Evolutionary conservation across 257 asterid genomes (phyloP).

Genomic region (Przewalskia tangutica): DNA sequence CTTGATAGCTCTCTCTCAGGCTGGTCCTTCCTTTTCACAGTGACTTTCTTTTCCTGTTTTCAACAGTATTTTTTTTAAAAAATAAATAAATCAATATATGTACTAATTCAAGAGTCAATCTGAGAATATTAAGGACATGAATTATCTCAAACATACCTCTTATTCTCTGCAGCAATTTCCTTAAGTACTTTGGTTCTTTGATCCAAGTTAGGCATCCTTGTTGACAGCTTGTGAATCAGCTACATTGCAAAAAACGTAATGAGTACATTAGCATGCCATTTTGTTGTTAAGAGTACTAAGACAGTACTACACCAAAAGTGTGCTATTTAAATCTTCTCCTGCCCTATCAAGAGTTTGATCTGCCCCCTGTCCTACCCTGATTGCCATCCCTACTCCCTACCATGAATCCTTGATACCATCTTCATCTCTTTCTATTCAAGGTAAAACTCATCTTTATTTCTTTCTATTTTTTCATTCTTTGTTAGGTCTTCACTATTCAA

Average conservation of each 20-base stretch:
- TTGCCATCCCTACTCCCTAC: no score
- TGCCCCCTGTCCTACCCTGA: no score
- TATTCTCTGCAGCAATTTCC: slow-evolving; percentile 61
- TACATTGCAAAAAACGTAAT: background rate
- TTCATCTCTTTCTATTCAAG: no score
- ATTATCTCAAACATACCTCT: slow-evolving; percentile 24
- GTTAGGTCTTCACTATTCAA: no score
- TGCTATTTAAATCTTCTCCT: no score
- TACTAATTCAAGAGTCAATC: background rate
- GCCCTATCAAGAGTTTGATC: no score
- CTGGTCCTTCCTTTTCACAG: background rate
- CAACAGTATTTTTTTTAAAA: background rate
- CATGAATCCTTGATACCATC: no score
- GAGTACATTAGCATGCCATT: background rate
- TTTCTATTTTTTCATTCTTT: no score
- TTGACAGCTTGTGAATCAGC: slow-evolving; percentile 76
- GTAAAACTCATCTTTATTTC: no score
- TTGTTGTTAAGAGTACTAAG: background rate
- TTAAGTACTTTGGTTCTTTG: slow-evolving; percentile 42
- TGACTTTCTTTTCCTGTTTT: slow-evolving; percentile 20
- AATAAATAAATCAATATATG: background rate
- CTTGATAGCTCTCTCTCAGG: slow-evolving; percentile 5
- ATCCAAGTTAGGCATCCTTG: slow-evolving; percentile 61
- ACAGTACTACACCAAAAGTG: background rate
- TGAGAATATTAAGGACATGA: background rate